A percentile compares a stretch with the other conserved stretches of the same genome.
Evolutionary conservation across 2,329 filamentous ascomycete genomes (phyloP).

Genomic region (Stagonosporopsis rhizophila): DNA sequence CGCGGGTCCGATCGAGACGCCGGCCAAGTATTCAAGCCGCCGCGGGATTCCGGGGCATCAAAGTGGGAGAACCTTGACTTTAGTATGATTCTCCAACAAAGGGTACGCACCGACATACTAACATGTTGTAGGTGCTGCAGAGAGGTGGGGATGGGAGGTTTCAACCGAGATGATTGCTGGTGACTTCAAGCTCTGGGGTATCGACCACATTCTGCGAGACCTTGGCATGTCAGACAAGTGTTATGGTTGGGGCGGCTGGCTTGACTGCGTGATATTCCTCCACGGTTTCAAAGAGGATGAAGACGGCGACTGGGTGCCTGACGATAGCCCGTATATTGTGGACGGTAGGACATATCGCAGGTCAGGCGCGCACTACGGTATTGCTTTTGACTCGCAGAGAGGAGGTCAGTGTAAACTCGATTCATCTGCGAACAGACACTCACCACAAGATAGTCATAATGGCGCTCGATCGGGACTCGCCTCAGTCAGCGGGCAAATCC

Average conservation of each 20-base stretch:
- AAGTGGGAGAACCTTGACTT: background rate
- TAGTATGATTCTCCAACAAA: background rate
- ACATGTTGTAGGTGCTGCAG: background rate
- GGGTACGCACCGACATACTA: background rate
- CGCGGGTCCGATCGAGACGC: constrained; percentile 3
- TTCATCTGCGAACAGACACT: background rate
- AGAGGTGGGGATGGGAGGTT: constrained; percentile 5
- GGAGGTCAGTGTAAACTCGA: background rate
- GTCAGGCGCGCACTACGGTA: constrained; percentile 4
- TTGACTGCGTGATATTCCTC: background rate
- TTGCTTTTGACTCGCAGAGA: background rate
- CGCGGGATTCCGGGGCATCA: background rate
- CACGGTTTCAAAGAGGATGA: background rate
- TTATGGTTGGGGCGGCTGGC: background rate
- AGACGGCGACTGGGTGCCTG: background rate
- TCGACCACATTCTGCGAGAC: background rate
- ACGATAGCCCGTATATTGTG: background rate
- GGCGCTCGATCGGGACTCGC: constrained; percentile 8
- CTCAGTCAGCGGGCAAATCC: background rate
- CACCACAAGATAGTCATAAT: background rate
- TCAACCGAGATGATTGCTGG: background rate
- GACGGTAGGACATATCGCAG: background rate
- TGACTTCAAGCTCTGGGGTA: constrained; percentile 4
- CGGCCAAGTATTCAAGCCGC: background rate
- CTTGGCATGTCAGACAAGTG: background rate